These are phyloP conservation scores for Striga hermonthica DNA, from an alignment of 305 asterid species.

Conservation along the genomic window DNA sequence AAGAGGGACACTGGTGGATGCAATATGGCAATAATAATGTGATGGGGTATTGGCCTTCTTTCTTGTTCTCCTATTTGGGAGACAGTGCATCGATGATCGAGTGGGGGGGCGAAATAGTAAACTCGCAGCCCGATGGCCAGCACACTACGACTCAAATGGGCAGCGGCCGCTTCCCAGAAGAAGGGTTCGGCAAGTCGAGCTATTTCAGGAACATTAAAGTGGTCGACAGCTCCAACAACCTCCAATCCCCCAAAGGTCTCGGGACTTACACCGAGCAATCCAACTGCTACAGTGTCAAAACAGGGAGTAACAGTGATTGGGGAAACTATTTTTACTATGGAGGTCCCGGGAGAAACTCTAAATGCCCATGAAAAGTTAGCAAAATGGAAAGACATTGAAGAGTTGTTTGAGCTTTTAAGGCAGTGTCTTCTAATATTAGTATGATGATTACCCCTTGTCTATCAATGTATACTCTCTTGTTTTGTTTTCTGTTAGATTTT, in stretches of 20 bases:
- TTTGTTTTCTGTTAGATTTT: constrained; percentile 28
- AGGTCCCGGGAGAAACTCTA: constrained; percentile 82
- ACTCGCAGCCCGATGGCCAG: constrained; percentile 59
- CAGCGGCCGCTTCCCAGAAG: constrained; percentile 78
- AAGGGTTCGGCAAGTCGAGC: constrained; percentile 79
- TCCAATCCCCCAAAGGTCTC: constrained; percentile 61
- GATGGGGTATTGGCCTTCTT: constrained; percentile 82
- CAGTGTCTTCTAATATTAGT: constrained; percentile 18
- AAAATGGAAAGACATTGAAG: too few relatives aligned
- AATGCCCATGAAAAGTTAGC: constrained; percentile 43
- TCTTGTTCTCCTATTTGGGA: constrained; percentile 66
- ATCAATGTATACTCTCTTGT: constrained; percentile 13
- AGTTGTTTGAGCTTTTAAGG: too few relatives aligned
- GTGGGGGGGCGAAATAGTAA: constrained; percentile 90
- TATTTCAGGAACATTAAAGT: constrained; percentile 77
- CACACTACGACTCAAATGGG: constrained; percentile 90
- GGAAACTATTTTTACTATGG: constrained; percentile 79
- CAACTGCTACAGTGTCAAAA: constrained; percentile 67
- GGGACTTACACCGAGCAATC: constrained; percentile 70
- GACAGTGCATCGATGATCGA: constrained; percentile 77
- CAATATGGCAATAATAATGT: constrained; percentile 70
- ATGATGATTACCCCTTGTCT: constrained; percentile 10
- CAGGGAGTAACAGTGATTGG: constrained; percentile 67
- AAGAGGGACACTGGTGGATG: constrained; percentile 93
- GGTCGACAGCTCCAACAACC: constrained; percentile 80